Base-by-base conservation (phyloP, 441 rosid species). In the Biscutella laevigata region DNA sequence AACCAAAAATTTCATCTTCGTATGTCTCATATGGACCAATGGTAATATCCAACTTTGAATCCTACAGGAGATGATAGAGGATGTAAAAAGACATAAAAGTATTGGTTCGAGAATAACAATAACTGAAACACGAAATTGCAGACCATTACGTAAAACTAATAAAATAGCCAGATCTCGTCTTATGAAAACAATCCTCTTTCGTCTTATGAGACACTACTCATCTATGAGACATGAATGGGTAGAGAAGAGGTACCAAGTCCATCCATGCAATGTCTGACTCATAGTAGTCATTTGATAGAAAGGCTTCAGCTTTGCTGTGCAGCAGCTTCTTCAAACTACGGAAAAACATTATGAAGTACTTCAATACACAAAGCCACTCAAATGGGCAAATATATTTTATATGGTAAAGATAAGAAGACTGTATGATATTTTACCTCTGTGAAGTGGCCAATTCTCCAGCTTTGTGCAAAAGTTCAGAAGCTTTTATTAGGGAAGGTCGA, bases 231-330 rank as follows among this genome's bases (percentile, higher is more conserved):
- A 43, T 43, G 21, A 51, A 28, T 42, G 48, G 38, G 41, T 2
- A 26, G 5, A 39, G 26, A 53, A 57, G 50, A 47, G 25, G 72
- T 60, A 92, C 98, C 95, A 92, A 68, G 63, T 92, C 96, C 91
- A 92, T 92, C 98, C 96, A 88, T 44, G 98, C 94, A 50, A 92
- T 79, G 72, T 86, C 98, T 0, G 98, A 92, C 43, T 83, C 91
- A 66, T 83, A 79, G 57, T 85, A 92, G 39, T 88, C 80, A 75
- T 92, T 88, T 47, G 98, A 85, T 47, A 85, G 83, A 77, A 91
- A 91, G 19, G 96, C 95, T 34, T 78, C 80, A 7, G 95, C 98
- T 76, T 85, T 92, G 71, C 81, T 59, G 33, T 88, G 94, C 41
- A 88, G 76, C 51, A 88, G 76, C 77, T 78, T 83, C 88, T 80